Base-by-base conservation (phyloP, 2,329 filamentous ascomycete genomes). In the Lachnellula arida region DNA sequence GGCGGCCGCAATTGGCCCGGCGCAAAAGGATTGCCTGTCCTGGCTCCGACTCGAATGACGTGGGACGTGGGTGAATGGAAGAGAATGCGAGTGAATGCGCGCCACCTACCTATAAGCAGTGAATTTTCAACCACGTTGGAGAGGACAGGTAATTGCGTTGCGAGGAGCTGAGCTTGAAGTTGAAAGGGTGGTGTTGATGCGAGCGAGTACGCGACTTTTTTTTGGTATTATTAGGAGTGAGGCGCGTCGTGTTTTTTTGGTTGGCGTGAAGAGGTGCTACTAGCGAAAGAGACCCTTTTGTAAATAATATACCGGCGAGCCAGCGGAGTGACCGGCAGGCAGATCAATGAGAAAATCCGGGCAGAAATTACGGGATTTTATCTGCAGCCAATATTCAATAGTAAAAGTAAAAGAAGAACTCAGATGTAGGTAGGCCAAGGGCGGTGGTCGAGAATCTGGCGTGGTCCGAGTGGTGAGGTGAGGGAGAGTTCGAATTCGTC, bases 281-380 rank as follows among this genome's bases (percentile, higher is more conserved):
- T 64, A 65, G 53, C 59, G 54, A 65, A 64, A 64, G 63, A 49
- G 63, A 63, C 63, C 60, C 53, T 52, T 58, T 48, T 40, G 28
- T 25, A 46, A 48, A 44, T 35, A 51, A 32, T 32, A 32, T 32
- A 32, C 28, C 28, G 28, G 3, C 28, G 28, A 32, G 8, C 8
- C 28, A 32, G 9, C 28, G 28, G 28, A 32, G 28, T 8, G 28
- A 8, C 28, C 28, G 28, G 28, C 9, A 32, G 28, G 28, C 9
- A 32, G 14, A 5, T 17, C 32, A 9, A 19, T 5, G 23, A 34
- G 32, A 49, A 25, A 46, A 46, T 19, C 9, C 25, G 22, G 12
- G 35, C 4, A 17, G 17, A 40, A 12, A 40, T 4, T 32, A 32
- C 28, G 28, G 28, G 9, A 12, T 32, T 32, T 12, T 32, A 32